phyloP scores from a whole-genome alignment of 2,329 filamentous ascomycete genomes.

The Ceratocystis albifundus region DNA sequence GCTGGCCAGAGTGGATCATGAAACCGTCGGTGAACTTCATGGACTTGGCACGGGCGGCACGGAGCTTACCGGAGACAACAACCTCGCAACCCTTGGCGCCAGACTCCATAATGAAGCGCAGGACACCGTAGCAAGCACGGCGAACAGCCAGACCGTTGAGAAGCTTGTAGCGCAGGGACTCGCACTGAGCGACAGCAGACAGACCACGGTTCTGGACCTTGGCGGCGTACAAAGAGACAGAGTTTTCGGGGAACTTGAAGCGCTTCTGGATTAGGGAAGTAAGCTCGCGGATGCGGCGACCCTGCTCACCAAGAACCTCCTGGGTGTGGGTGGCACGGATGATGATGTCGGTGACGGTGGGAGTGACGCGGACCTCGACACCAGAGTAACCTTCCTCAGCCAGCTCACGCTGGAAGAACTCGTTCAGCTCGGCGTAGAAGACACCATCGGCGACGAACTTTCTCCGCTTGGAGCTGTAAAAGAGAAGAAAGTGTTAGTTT shows the following conservation, averaged over 20 bases:
- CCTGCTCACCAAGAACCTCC: slow-evolving; percentile 99
- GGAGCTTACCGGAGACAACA: slow-evolving; percentile 97
- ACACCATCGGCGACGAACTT: slow-evolving; percentile 97
- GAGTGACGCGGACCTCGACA: slow-evolving; percentile 98
- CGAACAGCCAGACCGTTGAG: slow-evolving; percentile 98
- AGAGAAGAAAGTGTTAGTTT: slow-evolving; percentile 21
- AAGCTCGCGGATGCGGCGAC: slow-evolving; percentile 98
- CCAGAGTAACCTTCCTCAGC: slow-evolving; percentile 99
- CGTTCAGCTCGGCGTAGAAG: slow-evolving; percentile 99
- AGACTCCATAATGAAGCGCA: slow-evolving; percentile 99
- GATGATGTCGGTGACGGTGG: slow-evolving; percentile 99
- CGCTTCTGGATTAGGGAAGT: slow-evolving; percentile 99
- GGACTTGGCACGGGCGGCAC: slow-evolving; percentile 97
- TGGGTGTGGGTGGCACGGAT: slow-evolving; percentile 99
- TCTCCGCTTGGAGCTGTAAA: slow-evolving; percentile 70
- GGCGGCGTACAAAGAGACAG: slow-evolving; percentile 97
- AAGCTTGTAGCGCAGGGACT: slow-evolving; percentile 99
- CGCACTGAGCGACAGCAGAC: slow-evolving; percentile 98
- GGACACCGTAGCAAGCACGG: slow-evolving; percentile 98
- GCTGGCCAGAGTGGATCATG: slow-evolving; percentile 99
- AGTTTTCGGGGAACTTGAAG: slow-evolving; percentile 99
- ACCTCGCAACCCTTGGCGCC: slow-evolving; percentile 99
- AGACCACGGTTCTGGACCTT: slow-evolving; percentile 99
- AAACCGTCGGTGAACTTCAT: slow-evolving; percentile 99
- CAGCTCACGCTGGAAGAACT: slow-evolving; percentile 99